A percentile compares a stretch with the other conserved stretches of the same genome.
Evolutionary conservation across 1,284 basidiomycete species (phyloP).

Genomic region (Clitocybe nebularis): DNA sequence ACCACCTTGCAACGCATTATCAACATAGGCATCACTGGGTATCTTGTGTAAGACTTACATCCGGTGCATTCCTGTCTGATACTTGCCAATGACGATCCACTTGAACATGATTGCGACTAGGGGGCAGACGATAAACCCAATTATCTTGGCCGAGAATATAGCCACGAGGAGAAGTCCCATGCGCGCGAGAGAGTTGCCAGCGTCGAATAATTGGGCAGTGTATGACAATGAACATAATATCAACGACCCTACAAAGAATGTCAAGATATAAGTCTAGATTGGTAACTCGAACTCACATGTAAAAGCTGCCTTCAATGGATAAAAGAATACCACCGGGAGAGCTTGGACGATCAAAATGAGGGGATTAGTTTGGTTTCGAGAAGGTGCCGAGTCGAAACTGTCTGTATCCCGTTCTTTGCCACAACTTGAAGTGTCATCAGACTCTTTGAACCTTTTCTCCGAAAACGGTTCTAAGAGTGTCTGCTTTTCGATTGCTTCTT

Average conservation of each 20-base stretch:
- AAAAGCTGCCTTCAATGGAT: conserved; percentile 38
- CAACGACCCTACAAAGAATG: conserved; percentile 23
- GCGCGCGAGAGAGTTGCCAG: conserved; percentile 30
- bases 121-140: conserved; percentile 31
- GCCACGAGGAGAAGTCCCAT: conserved; percentile 29
- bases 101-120: conserved; percentile 37
- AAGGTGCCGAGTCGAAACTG: neutral
- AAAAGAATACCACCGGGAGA: conserved; percentile 39
- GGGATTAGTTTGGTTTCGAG: conserved; percentile 33
- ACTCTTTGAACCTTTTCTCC: conserved; percentile 9
- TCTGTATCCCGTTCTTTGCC: no score
- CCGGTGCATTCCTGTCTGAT: conserved; percentile 36
- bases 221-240: conserved; percentile 29
- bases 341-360: conserved; percentile 36
- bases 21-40: conserved; percentile 2
- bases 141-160: conserved; percentile 30
- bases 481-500: conserved; percentile 18
- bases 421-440: conserved; percentile 14
- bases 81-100: conserved; percentile 41
- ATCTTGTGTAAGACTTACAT: conserved; percentile 27
- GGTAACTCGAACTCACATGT: conserved; percentile 34
- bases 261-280: conserved; percentile 1
- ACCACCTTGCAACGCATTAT: conserved; percentile 25
- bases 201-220: conserved; percentile 25
- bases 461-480: neutral